phyloP scores from a whole-genome alignment of 345 rosid species.

The Eucalyptus paniculata region DNA sequence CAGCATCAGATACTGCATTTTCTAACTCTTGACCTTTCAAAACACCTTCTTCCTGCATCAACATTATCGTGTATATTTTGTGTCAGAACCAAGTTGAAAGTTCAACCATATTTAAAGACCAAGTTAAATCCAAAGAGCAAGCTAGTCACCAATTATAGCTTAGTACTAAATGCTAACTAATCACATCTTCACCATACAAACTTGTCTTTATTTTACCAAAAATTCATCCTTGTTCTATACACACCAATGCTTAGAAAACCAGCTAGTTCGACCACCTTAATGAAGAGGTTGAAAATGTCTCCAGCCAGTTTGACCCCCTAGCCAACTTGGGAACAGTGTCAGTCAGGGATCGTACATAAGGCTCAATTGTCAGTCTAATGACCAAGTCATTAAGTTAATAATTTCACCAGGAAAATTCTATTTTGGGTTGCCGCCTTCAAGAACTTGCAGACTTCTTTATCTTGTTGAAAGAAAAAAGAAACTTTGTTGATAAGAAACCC shows the following conservation, averaged over 20 bases:
- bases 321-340: background rate
- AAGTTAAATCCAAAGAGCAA: background rate
- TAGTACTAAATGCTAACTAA: background rate
- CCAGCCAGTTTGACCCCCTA: background rate
- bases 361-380: background rate
- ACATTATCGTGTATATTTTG: background rate
- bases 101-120: background rate
- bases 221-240: background rate
- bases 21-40: slow-evolving; percentile 82
- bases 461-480: background rate
- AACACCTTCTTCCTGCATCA: slow-evolving; percentile 60
- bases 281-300: background rate
- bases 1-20: slow-evolving; percentile 74
- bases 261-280: background rate
- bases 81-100: background rate
- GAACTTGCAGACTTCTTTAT: background rate
- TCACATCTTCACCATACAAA: background rate
- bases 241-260: background rate
- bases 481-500: background rate
- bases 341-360: background rate
- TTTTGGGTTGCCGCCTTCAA: background rate
- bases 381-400: background rate
- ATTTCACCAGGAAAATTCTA: background rate
- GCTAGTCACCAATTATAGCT: background rate
- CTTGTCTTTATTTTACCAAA: background rate